Conservation (phyloP, 495 filamentous ascomycete genomes). For the Aspergillus sclerotiicarbonarius region DNA sequence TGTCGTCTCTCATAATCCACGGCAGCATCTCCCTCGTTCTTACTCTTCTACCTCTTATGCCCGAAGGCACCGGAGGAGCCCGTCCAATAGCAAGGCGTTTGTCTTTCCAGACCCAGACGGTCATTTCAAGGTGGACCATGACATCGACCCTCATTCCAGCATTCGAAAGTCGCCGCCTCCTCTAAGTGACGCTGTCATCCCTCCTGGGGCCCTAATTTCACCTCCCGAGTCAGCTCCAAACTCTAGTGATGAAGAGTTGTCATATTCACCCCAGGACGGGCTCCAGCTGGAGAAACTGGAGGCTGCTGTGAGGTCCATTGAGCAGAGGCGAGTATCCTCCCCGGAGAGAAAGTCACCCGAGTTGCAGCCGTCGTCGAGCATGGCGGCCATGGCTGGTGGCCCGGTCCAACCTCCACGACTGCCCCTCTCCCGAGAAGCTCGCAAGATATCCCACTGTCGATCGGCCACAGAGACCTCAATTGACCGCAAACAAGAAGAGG, state of each 20-base stretch:
- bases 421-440: conserved; percentile 53
- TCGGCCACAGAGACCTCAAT: conserved; percentile 79
- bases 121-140: conserved; percentile 40
- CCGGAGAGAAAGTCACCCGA: conserved; percentile 47
- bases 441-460: conserved; percentile 75
- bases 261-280: conserved; percentile 52
- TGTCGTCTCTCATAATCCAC: conserved; percentile 34
- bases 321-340: conserved; percentile 63
- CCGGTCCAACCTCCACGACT: conserved; percentile 22
- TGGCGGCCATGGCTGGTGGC: conserved; percentile 7
- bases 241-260: conserved; percentile 79
- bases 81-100: conserved; percentile 49
- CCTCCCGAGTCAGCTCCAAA: conserved; percentile 78
- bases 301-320: conserved; percentile 76
- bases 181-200: conserved; percentile 66
- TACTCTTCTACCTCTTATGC: conserved; percentile 76
- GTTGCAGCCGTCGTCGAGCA: conserved; percentile 30
- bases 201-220: conserved; percentile 77
- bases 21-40: conserved; percentile 65
- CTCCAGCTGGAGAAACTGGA: conserved; percentile 75
- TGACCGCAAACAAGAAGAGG: conserved; percentile 50
- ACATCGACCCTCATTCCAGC: conserved; percentile 52
- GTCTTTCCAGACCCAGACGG: conserved; percentile 29
- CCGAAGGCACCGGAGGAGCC: conserved; percentile 63
- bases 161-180: conserved; percentile 80